Conservation (phyloP, 352 stramenopile species). For the Globisporangium rhizosaccharum region DNA sequence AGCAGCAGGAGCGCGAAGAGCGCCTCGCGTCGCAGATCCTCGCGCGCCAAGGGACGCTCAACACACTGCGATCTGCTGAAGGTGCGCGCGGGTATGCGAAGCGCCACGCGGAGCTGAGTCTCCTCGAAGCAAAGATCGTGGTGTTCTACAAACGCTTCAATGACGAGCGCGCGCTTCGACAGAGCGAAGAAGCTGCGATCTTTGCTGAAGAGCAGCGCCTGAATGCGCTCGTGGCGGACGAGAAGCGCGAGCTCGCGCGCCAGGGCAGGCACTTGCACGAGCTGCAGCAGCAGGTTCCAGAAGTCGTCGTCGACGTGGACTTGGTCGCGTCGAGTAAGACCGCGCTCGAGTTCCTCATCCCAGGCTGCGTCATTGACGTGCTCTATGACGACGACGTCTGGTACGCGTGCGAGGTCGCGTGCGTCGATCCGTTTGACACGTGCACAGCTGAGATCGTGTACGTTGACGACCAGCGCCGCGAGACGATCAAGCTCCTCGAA, state of each 20-base stretch:
- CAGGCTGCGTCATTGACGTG: slow-evolving; percentile 52
- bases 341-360: slow-evolving; percentile 58
- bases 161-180: slow-evolving; percentile 29
- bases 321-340: slow-evolving; percentile 43
- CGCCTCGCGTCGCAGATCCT: slow-evolving; percentile 57
- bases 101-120: slow-evolving; percentile 52
- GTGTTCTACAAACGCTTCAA: slow-evolving; percentile 41
- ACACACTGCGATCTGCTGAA: slow-evolving; percentile 57
- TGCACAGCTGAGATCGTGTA: slow-evolving; percentile 62
- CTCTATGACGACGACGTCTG: slow-evolving; percentile 69
- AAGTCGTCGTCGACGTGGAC: slow-evolving; percentile 44
- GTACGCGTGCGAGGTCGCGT: slow-evolving; percentile 58
- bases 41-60: slow-evolving; percentile 57
- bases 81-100: slow-evolving; percentile 67
- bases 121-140: slow-evolving; percentile 51
- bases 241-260: slow-evolving; percentile 28
- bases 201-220: slow-evolving; percentile 42
- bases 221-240: slow-evolving; percentile 35
- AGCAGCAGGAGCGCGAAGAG: slow-evolving; percentile 65
- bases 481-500: slow-evolving; percentile 64
- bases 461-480: slow-evolving; percentile 48
- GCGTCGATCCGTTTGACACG: slow-evolving; percentile 51
- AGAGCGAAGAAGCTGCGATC: slow-evolving; percentile 41
- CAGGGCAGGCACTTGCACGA: slow-evolving; percentile 43
- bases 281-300: slow-evolving; percentile 62